These are phyloP conservation scores for Sphagnum contortum DNA, from an alignment of 225 moss, liverwort and hornwort genomes.

Conservation along the genomic window DNA sequence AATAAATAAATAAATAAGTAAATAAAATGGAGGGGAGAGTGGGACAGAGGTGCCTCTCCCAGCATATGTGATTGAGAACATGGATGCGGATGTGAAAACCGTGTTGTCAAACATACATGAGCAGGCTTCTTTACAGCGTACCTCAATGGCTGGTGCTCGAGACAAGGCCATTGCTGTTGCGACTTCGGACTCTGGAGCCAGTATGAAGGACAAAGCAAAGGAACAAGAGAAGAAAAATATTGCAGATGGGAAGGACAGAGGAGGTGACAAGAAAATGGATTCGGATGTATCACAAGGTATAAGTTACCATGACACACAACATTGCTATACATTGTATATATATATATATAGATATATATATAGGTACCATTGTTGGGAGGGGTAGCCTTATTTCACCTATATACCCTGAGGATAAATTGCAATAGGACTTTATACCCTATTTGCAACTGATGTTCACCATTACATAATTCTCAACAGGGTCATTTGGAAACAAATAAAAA, in stretches of 20 bases:
- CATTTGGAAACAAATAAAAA: too few relatives aligned
- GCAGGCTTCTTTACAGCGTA: conserved; percentile 15
- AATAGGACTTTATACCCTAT: too few relatives aligned
- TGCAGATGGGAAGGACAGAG: too few relatives aligned
- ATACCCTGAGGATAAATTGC: too few relatives aligned
- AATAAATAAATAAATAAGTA: too few relatives aligned
- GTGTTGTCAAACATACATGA: conserved; percentile 29
- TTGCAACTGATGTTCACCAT: too few relatives aligned
- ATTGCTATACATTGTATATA: neutral
- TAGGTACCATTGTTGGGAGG: too few relatives aligned
- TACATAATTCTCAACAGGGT: too few relatives aligned
- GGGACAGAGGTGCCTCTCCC: conserved; percentile 17
- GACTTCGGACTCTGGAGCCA: neutral
- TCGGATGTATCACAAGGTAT: conserved; percentile 6
- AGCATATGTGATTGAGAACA: conserved; percentile 26
- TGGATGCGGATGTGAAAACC: conserved; percentile 46
- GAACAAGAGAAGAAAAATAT: neutral
- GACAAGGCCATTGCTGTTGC: neutral
- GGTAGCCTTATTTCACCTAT: too few relatives aligned
- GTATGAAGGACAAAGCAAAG: neutral
- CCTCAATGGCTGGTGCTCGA: conserved; percentile 11
- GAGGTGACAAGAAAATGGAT: too few relatives aligned
- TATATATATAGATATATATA: neutral
- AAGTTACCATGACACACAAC: neutral
- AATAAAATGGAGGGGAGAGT: too few relatives aligned